Base-by-base conservation (phyloP, 108 stramenopile genomes). In the Nitzschia sp. region DNA sequence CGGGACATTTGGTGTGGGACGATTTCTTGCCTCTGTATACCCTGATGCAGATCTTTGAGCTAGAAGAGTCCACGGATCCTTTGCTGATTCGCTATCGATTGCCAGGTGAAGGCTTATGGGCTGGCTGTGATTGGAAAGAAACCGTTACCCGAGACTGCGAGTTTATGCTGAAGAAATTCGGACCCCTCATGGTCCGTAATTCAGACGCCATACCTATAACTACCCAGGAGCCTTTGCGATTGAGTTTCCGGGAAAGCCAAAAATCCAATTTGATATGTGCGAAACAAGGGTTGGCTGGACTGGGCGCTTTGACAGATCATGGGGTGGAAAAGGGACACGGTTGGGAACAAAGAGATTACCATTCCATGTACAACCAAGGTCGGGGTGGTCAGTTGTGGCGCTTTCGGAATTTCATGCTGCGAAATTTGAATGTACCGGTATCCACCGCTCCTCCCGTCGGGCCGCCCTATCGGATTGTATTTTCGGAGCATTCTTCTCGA, bases 281-380 rank as follows among this genome's bases (percentile, higher is more conserved):
- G 24, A 33, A 46, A 17, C 64, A 80, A 34, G 83, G 79, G 1
- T 59, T 80, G 31, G 81, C 86, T 19, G 86, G 86, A 36, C 33
- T 84, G 25, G 86, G 86, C 0, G 67, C 73, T 53, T 63, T 87
- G 55, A 77, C 77, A 18, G 86, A 87, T 71, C 86, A 87, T 70
- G 83, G 83, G 11, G 29, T 49, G 4, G 24, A 48, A 9, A 80
- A 79, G 57, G 75, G 79, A n/a, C 86, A 87, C 71, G 86, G 86
- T 32, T 84, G 83, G 86, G 66, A 80, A 33, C 2, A 13, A 8
- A 33, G 27, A 24, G 74, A 75, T 35, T 64, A 80, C 35, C 55
- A 58, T 17, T 27, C 58, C 21, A 47, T 49, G 15, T 65, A 78
- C 68, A 84, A 81, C 36, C 48, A 64, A 5, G 83, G 83, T n/a